Conservation (phyloP, 495 filamentous ascomycete species). For the Annulohypoxylon moriforme region DNA sequence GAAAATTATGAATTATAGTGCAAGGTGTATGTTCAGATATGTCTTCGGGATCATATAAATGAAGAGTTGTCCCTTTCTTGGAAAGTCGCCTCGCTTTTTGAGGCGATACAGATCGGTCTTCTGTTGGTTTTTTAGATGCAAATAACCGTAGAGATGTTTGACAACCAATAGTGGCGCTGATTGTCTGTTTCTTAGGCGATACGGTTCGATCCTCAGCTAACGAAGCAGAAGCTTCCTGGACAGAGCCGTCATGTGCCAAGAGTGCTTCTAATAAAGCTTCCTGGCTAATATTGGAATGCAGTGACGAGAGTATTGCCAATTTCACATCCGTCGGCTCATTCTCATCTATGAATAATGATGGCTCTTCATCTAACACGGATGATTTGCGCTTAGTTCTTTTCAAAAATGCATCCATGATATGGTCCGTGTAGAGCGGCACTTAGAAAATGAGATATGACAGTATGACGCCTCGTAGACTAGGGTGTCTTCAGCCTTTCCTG, state of each 20-base stretch:
- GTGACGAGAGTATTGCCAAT: slow-evolving; percentile 81
- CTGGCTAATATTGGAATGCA: slow-evolving; percentile 72
- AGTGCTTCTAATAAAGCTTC: slow-evolving; percentile 80
- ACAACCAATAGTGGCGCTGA: slow-evolving; percentile 51
- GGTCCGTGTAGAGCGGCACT: background rate
- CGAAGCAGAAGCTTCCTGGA: slow-evolving; percentile 68
- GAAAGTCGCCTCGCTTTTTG: slow-evolving; percentile 66
- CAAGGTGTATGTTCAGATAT: slow-evolving; percentile 85
- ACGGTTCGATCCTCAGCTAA: slow-evolving; percentile 53
- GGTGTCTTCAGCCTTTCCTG: background rate
- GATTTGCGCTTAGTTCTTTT: slow-evolving; percentile 57
- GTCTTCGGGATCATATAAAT: slow-evolving; percentile 82
- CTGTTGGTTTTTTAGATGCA: slow-evolving; percentile 52
- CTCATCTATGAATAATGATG: slow-evolving; percentile 34
- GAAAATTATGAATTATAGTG: slow-evolving; percentile 90
- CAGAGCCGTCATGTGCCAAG: slow-evolving; percentile 79
- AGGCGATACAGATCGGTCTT: slow-evolving; percentile 45
- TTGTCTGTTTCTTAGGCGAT: slow-evolving; percentile 52
- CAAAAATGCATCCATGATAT: slow-evolving; percentile 59
- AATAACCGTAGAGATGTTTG: slow-evolving; percentile 71
- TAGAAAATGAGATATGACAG: slow-evolving; percentile 17
- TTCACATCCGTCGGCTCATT: slow-evolving; percentile 90
- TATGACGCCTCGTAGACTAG: slow-evolving; percentile 10
- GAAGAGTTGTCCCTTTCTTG: slow-evolving; percentile 82
- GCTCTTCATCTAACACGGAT: slow-evolving; percentile 38